Conservation (phyloP, 139 green algal genomes). For the Tetradesmus obliquus region DNA sequence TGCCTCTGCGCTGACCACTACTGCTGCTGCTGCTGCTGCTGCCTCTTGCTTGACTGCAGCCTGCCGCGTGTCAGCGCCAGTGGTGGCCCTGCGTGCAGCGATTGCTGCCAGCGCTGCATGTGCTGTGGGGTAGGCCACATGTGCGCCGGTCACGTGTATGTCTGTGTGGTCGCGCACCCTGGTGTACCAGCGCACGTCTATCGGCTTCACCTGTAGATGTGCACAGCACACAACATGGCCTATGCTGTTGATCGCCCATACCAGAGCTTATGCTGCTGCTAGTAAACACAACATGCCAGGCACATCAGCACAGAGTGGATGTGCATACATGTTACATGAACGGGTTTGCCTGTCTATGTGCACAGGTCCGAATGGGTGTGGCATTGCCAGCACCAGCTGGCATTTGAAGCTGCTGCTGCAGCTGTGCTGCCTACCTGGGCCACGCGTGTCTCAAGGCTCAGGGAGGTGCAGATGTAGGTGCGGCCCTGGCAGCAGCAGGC, state of each 20-base stretch:
- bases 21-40: not conserved
- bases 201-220: conserved; percentile 58
- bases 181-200: conserved; percentile 91
- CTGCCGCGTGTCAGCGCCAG: not conserved
- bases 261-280: too few relatives aligned
- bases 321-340: too few relatives aligned
- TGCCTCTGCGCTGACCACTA: not conserved
- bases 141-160: conserved; percentile 78
- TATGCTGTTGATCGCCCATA: not conserved
- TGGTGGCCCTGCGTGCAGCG: not conserved
- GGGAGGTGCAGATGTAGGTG: conserved; percentile 88
- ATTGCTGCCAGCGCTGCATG: conserved; percentile 40
- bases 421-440: conserved; percentile 69
- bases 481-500: conserved; percentile 67
- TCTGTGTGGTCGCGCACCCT: conserved; percentile 66
- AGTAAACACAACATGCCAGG: too few relatives aligned
- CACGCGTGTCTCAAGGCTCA: conserved; percentile 81
- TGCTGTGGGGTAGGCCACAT: conserved; percentile 55
- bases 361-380: too few relatives aligned
- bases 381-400: too few relatives aligned
- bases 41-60: not conserved
- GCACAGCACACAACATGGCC: conserved; percentile 41
- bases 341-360: not conserved
- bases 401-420: too few relatives aligned
- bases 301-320: too few relatives aligned